A percentile compares a stretch with the other conserved stretches of the same genome.
Evolutionary conservation across 108 stramenopile genomes (phyloP).

Genomic region (Discostella stelligeroides): DNA sequence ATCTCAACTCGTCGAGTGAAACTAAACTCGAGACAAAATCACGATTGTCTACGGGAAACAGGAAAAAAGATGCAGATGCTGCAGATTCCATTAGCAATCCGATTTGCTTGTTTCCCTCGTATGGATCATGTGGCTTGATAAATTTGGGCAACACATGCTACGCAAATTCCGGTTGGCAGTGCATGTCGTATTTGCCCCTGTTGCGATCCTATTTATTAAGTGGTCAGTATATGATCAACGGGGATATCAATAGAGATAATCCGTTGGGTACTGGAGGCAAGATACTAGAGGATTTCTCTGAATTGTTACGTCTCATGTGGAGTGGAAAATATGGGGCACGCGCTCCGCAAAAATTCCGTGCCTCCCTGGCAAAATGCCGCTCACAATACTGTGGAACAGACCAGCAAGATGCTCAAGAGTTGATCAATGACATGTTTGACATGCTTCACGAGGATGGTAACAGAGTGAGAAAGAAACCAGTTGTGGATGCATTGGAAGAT

Average conservation of each 20-base stretch:
- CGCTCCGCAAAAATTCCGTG: conserved; percentile 77
- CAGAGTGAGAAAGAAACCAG: conserved; percentile 91
- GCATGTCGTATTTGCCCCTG: conserved; percentile 88
- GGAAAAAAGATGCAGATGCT: conserved; percentile 43
- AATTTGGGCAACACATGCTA: conserved; percentile 98
- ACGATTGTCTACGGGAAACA: conserved; percentile 51
- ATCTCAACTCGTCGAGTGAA: conserved; percentile 24
- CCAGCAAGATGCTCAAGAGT: conserved; percentile 96
- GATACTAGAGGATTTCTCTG: conserved; percentile 91
- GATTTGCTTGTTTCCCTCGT: conserved; percentile 79
- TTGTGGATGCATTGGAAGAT: conserved; percentile 87
- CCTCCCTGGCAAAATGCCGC: conserved; percentile 71
- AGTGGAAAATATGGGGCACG: conserved; percentile 74
- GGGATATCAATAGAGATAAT: conserved; percentile 93
- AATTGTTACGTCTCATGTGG: conserved; percentile 86
- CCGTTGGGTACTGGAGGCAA: conserved; percentile 94
- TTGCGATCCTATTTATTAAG: conserved; percentile 87
- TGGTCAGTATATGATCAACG: conserved; percentile 69
- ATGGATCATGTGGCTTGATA: conserved; percentile 82
- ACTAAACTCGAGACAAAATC: conserved; percentile 47
- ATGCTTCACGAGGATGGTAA: conserved; percentile 95
- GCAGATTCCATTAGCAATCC: conserved; percentile 44
- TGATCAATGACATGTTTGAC: conserved; percentile 91
- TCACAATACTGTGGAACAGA: conserved; percentile 91
- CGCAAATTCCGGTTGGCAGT: conserved; percentile 93